Evolutionary conservation across 495 filamentous ascomycete species (phyloP), one percentile per base, ranked within the genome.

Genomic region (Pseudevernia furfuracea): DNA sequence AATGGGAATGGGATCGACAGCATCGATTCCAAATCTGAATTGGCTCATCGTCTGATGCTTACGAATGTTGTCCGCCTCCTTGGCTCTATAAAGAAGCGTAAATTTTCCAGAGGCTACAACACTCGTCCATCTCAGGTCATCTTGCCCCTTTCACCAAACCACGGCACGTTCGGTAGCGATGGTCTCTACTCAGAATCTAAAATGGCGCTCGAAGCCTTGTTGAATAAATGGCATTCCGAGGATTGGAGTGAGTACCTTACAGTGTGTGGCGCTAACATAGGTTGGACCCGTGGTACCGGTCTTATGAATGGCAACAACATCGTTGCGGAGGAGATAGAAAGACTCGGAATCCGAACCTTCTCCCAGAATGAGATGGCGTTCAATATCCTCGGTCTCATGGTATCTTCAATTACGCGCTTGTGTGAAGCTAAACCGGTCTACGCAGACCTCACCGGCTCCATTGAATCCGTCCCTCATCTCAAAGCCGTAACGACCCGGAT

Each of bases 171-270:
- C 48, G 71, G 71, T 30, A 56, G 64, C 6, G 71, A 73, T 44
- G 71, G 71, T 21, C 43, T 73, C 3, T 73, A 73, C 53, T 59
- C 68, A 10, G 71, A 73, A 52, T 73, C 71, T 3, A 73, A 73
- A 55, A 36, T 72, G 17, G 71, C 61, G 4, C 57, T 73, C 8
- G 68, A 72, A 30, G 64, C 62, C 11, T 30, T 73, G 19, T 66
- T 73, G 38, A 63, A 68, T 10, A 34, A 57, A 8, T 70, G 23
- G 15, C 48, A 55, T 17, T 73, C 70, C 1, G 71, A 72, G 59
- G 38, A 53, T 9, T 73, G 71, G 71, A 32, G 43, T 28, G 64
- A 62, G 10, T 68, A 71, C 34, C 36, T 73, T 1, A 46, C 61
- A 0, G 39, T 73, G 11, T 72, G 71, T 36, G 71, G 71, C 14